Evolutionary conservation across 176 grass and related monocot species (phyloP), one percentile per base, ranked within the genome.

Genomic region (Musa beccarii): DNA sequence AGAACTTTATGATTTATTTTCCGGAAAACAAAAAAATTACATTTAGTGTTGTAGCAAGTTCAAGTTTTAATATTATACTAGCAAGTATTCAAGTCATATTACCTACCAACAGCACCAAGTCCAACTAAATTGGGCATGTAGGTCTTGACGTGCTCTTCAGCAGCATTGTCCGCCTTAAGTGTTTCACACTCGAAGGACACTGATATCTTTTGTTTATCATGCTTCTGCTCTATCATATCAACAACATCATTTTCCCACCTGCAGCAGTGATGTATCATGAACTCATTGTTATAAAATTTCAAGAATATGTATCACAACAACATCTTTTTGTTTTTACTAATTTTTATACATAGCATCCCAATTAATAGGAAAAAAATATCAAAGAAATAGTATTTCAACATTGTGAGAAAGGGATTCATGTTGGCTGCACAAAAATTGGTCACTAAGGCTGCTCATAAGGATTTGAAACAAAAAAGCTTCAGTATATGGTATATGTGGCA

Each of bases 231-330:
- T 71, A 93, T 81, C 84, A 98, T 81, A 24, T 83, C 84, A 82
- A 98, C 79, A 71, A 93, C 52, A 57, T 86, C 88, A 24, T 98
- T 84, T 82, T 91, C 94, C 90, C 90, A 98, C 62, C 94, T 93
- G 73, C 34, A 83, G 7, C 26, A 16, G 15, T 55, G n/a, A 57
- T n/a, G 29, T 28, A 54, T 73, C 19, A 23, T 76, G n/a, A 64
- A 65, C n/a, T 1, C 75, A 16, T 14, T 55, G 51, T 23, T 21
- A 23, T 64, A 24, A 23, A 23, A 64, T 23, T 43, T 5, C 34
- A 43, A 43, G 34, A 43, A 43, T 43, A 43, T 43, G 34, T 6
- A 43, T 43, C 34, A 43, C 4, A 43, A 43, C 6, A 4, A 43
- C 34, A 43, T 43, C 34, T 43, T 43, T 43, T 4, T 43, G 34